Evolutionary conservation across 1,284 basidiomycete species (phyloP).

Genomic region (Mycosarcoma mackinlayi): DNA sequence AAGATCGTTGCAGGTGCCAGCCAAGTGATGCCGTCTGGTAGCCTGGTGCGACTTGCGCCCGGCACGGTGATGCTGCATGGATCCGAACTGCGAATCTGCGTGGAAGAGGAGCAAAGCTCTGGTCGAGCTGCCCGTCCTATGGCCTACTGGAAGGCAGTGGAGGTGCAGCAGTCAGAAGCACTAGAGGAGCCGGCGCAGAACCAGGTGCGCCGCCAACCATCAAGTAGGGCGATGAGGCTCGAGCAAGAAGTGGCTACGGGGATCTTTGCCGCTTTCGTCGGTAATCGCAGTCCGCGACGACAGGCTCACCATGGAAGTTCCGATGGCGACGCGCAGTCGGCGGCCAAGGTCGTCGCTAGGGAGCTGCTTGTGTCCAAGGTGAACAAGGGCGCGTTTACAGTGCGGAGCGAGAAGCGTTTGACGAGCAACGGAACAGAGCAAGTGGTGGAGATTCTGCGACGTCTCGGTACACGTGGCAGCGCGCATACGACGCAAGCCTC

Average conservation of each 20-base stretch:
- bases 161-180: constrained; percentile 15
- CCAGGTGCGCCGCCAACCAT: constrained; percentile 23
- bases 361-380: constrained; percentile 40
- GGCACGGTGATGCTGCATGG: constrained; percentile 21
- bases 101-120: constrained; percentile 7
- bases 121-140: background rate
- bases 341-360: too few relatives aligned
- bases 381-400: constrained; percentile 21
- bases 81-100: constrained; percentile 24
- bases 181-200: background rate
- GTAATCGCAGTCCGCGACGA: constrained; percentile 40
- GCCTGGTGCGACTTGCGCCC: constrained; percentile 17
- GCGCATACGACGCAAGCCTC: constrained; percentile 6
- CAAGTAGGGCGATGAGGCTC: constrained; percentile 36
- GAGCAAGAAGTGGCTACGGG: constrained; percentile 37
- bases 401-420: constrained; percentile 14
- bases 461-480: constrained; percentile 1
- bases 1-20: background rate
- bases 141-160: constrained; percentile 41
- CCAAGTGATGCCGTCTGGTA: constrained; percentile 12
- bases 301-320: constrained; percentile 21
- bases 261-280: constrained; percentile 45
- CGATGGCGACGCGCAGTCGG: constrained; percentile 3
- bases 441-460: constrained; percentile 26
- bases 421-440: constrained; percentile 13